Evolutionary conservation across 495 filamentous ascomycete species (phyloP).

Genomic region (Aspergillus panamensis): DNA sequence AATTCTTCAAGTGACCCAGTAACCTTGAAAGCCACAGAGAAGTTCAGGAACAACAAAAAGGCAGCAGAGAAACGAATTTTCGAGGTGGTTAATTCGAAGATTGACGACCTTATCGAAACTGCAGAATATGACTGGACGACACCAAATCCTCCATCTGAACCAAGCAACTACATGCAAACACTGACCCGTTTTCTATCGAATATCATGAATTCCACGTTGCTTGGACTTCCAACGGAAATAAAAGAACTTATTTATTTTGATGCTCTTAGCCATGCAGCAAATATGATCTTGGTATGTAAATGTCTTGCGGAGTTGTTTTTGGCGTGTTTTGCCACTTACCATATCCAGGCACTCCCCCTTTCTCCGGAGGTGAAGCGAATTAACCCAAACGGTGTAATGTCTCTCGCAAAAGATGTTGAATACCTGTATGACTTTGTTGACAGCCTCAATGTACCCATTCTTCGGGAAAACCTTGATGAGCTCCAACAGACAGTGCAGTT

Average conservation of each 20-base stretch:
- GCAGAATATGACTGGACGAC: constrained; percentile 96
- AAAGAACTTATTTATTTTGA: constrained; percentile 98
- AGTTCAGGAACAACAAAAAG: constrained; percentile 87
- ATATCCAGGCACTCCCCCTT: constrained; percentile 68
- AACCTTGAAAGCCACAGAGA: constrained; percentile 72
- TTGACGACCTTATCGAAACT: constrained; percentile 93
- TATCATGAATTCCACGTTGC: constrained; percentile 90
- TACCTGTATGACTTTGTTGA: constrained; percentile 83
- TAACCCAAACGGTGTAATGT: constrained; percentile 77
- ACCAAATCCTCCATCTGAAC: constrained; percentile 57
- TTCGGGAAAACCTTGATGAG: constrained; percentile 85
- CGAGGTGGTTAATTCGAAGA: constrained; percentile 97
- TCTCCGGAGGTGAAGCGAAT: constrained; percentile 76
- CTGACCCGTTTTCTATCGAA: constrained; percentile 90
- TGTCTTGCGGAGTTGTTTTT: neutral
- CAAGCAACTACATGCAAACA: constrained; percentile 90
- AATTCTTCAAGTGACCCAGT: constrained; percentile 68
- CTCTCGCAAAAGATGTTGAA: constrained; percentile 76
- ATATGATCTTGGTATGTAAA: constrained; percentile 71
- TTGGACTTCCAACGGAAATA: constrained; percentile 88
- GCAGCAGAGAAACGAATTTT: constrained; percentile 97
- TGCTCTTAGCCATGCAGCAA: constrained; percentile 84
- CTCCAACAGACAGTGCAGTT: constrained; percentile 85
- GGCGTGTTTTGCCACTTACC: constrained; percentile 4
- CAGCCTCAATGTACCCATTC: constrained; percentile 71